phyloP scores from a whole-genome alignment of 441 rosid genomes.

The Corymbia citriodora region DNA sequence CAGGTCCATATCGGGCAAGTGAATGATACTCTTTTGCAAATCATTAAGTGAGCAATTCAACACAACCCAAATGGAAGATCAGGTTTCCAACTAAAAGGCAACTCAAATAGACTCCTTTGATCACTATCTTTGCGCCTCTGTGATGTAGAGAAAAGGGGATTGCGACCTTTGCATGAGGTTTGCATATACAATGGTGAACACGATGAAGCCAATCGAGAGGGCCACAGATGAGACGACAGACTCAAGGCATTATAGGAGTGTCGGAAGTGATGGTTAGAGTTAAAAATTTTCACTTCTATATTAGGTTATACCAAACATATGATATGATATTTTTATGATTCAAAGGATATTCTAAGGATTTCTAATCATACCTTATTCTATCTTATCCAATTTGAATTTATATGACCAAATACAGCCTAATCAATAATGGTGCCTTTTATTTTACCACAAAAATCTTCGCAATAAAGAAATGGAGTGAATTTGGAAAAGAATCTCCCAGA shows the following conservation, averaged over 20 bases:
- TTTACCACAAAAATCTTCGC: not conserved
- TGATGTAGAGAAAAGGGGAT: not conserved
- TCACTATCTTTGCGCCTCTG: not conserved
- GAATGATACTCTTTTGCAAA: not conserved
- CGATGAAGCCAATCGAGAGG: not conserved
- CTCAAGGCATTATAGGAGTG: not conserved
- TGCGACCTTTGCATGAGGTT: not conserved
- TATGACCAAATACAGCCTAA: not conserved
- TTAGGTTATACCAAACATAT: not conserved
- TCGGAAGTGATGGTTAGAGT: not conserved
- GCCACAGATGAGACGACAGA: not conserved
- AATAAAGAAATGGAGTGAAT: not conserved
- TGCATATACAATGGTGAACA: not conserved
- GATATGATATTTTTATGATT: not conserved
- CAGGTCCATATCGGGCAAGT: not conserved
- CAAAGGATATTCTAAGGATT: accelerated
- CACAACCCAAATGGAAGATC: not conserved
- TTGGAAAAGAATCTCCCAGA: not conserved
- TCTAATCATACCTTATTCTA: not conserved
- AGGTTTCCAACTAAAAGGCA: not conserved
- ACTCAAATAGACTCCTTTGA: not conserved
- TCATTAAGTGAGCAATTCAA: not conserved
- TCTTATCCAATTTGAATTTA: accelerated
- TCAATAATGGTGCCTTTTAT: not conserved
- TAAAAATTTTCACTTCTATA: not conserved